phyloP scores from a whole-genome alignment of 306 rosid species.

The Medicago arabica region DNA sequence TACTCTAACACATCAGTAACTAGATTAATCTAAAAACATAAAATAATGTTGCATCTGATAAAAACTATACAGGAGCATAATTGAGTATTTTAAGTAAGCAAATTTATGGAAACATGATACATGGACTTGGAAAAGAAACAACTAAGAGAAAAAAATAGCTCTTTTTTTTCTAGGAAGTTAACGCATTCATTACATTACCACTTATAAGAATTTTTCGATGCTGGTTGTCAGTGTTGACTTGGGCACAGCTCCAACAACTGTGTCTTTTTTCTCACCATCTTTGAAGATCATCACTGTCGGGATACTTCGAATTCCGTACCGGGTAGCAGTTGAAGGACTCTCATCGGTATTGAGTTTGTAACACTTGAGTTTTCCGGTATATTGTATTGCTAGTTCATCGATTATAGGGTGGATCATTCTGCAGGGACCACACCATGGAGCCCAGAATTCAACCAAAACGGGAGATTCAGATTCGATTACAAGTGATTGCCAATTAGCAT shows the following conservation, averaged over 20 bases:
- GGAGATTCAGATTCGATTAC: slow-evolving; percentile 66
- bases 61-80: slow-evolving; percentile 56
- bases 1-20: slow-evolving; percentile 24
- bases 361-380: slow-evolving; percentile 78
- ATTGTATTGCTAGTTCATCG: slow-evolving; percentile 70
- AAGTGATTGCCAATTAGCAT: slow-evolving; percentile 70
- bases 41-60: slow-evolving; percentile 43
- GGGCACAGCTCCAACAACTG: slow-evolving; percentile 85
- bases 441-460: slow-evolving; percentile 96
- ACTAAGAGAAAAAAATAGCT: slow-evolving; percentile 25
- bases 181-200: slow-evolving; percentile 40
- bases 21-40: slow-evolving; percentile 37
- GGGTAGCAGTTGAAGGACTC: slow-evolving; percentile 67
- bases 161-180: slow-evolving; percentile 36
- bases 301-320: slow-evolving; percentile 83
- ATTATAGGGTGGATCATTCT: slow-evolving; percentile 90
- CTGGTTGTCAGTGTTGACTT: slow-evolving; percentile 76
- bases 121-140: slow-evolving; percentile 14
- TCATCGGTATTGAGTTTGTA: slow-evolving; percentile 84
- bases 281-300: slow-evolving; percentile 86
- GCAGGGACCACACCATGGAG: slow-evolving; percentile 99
- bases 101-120: slow-evolving; percentile 43
- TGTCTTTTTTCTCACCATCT: slow-evolving; percentile 79
- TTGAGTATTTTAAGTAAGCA: slow-evolving; percentile 45
- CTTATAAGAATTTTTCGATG: slow-evolving; percentile 81